A percentile compares a stretch with the other conserved stretches of the same genome.
Evolutionary conservation across 306 rosid species (phyloP).

Genomic region (Prunus mongolica): DNA sequence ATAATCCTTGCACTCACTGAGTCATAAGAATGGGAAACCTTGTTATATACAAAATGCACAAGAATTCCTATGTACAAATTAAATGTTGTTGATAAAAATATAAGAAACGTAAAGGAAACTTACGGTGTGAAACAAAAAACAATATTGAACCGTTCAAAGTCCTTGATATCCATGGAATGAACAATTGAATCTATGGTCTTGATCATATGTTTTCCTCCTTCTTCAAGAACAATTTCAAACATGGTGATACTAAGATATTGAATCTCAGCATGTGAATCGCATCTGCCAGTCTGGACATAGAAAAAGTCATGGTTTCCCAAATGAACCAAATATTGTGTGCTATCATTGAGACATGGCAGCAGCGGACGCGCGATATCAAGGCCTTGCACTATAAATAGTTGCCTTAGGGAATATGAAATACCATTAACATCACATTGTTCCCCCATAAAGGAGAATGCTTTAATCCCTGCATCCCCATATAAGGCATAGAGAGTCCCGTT

Average conservation of each 20-base stretch:
- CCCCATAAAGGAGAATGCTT: neutral
- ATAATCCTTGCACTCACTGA: no score
- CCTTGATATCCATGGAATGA: neutral
- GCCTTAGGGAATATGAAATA: neutral
- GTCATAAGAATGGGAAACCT: no score
- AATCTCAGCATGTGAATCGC: no score
- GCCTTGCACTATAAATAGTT: neutral
- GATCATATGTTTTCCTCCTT: neutral
- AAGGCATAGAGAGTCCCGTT: neutral
- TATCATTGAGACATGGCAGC: neutral
- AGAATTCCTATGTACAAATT: neutral
- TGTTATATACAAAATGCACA: no score
- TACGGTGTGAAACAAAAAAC: neutral
- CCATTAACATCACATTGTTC: neutral
- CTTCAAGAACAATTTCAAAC: neutral
- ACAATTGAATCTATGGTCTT: neutral
- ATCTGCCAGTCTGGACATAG: neutral
- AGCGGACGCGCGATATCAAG: neutral
- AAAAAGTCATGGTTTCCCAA: neutral
- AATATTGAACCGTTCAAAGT: neutral
- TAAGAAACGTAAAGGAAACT: neutral
- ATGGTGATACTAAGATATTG: neutral
- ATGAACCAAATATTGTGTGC: neutral
- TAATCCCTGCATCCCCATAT: neutral
- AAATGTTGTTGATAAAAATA: neutral